Base-by-base conservation (phyloP, 1,284 basidiomycete species). In the Ustilago esculenta region DNA sequence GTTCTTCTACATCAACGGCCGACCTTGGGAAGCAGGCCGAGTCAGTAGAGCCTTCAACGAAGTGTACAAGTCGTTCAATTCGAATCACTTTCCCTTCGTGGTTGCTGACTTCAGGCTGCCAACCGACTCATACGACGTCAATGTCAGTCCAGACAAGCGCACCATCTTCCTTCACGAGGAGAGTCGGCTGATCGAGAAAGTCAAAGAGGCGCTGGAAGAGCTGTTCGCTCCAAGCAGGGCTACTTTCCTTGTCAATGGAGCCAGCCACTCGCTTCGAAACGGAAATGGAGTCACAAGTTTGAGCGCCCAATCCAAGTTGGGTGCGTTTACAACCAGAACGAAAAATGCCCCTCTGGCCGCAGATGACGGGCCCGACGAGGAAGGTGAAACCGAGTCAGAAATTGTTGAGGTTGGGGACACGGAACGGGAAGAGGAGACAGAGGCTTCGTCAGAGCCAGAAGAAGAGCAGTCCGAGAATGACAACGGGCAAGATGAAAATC, bases 121-220 rank as follows among this genome's bases (percentile, higher is more conserved):
- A 0, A 88, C 88, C 25, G 92, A 90, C 61, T 86, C 88, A 1
- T 93, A 91, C 75, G 96, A 99, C 79, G 89, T 98, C 80, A 99
- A 98, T 75, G 91, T 98, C 63, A 93, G 90, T 71, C 95, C 96
- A 0, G 96, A 98, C 83, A 99, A 98, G 81, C 87, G 96, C 5
- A 96, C 92, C 0, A 90, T 99, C 32, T 89, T 97, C 51, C 81
- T 98, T 10, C 94, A 98, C 77, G 90, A 90, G 80, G 96, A 99
- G 81, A 85, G 86, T 5, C 90, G 90, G 58, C 83, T 99, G 6
- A 86, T 98, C 1, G 85, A 88, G 20, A 60, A 47, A 37, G 43
- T 59, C 34, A 69, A 89, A 86, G 73, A 80, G 5, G 85, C 85
- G 1, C 84, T 92, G 4, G 90, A 92, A 65, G 81, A 84, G 8